Evolutionary conservation across 164 flowering plant species (phyloP).

Genomic region (Umbellularia californica): DNA sequence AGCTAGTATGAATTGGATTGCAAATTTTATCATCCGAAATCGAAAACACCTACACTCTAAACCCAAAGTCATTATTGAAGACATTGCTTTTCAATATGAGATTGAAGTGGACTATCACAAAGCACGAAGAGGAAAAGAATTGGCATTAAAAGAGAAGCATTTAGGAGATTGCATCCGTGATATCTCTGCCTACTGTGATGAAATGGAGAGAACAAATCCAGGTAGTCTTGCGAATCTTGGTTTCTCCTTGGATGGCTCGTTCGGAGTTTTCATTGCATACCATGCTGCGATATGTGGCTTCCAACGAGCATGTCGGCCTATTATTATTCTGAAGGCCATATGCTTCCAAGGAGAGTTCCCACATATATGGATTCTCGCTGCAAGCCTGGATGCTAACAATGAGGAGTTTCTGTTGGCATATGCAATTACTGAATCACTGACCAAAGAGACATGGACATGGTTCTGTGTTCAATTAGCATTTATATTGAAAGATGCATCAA

Average conservation of each 20-base stretch:
- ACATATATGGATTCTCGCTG: too few species aligned
- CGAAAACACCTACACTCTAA: not conserved
- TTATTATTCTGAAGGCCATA: not conserved
- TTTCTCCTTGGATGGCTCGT: not conserved
- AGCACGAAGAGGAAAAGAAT: too few species aligned
- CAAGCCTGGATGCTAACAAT: not conserved
- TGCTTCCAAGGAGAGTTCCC: too few species aligned
- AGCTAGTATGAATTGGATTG: slow-evolving; percentile 3
- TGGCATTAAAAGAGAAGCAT: too few species aligned
- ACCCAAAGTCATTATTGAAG: not conserved
- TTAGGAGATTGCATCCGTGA: too few species aligned
- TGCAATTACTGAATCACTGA: not conserved
- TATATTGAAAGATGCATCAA: not conserved
- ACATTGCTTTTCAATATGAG: too few species aligned
- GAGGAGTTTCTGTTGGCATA: not conserved
- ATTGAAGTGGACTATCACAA: too few species aligned
- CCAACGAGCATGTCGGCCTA: not conserved
- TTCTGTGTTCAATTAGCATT: not conserved
- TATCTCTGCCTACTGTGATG: too few species aligned
- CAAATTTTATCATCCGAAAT: not conserved
- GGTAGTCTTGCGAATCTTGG: too few species aligned
- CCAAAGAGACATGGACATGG: not conserved
- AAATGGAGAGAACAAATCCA: too few species aligned
- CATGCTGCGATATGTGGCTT: slow-evolving; percentile 1
- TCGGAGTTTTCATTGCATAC: not conserved